Base-by-base conservation (phyloP, 257 asterid genomes). In the Gentiana straminea region DNA sequence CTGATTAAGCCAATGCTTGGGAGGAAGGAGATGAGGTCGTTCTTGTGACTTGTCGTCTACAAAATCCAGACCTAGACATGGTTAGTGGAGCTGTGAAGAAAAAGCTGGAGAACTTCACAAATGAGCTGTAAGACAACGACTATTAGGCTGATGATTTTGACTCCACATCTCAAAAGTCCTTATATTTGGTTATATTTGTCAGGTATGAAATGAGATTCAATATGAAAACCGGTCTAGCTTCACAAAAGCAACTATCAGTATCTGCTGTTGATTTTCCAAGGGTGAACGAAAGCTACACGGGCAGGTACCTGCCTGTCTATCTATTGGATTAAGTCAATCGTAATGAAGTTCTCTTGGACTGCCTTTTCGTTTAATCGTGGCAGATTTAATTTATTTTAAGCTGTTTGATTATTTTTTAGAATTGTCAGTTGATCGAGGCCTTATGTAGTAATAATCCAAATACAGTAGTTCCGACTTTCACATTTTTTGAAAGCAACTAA, bases 11-110 rank as follows among this genome's bases (percentile, higher is more conserved):
- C 63, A 92, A 92, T 71, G 98, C 98, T 68, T 92, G 98, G 98
- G 98, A 92, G 77, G 98, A 92, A 72, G 98, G 95, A 45, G 97
- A 87, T 55, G 98, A 87, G 74, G 86, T 92, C 51, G 94, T 92
- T 73, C 84, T 92, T 51, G 77, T 88, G 61, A 83, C 95, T 55
- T 87, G 95, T 74, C 94, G 98, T 54, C 77, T 88, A 62, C 68
- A 81, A 54, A 79, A 81, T 57, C 83, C 76, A 13, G 90, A 88
- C 65, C 93, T 92, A 49, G 97, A 88, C 75, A 68, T 76, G 86
- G 73, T 83, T 64, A 81, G 76, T 57, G 93, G 94, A 52, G n/a
- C 61, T 3, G 72, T 75, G 52, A 77, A 83, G 69, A 78, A 77
- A 54, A 82, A 81, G 74, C 86, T 80, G 36, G 90, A 81, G 57